These are phyloP conservation scores for Phaffomyces antillensis DNA, from an alignment of 805 yeast species.

Conservation along the genomic window DNA sequence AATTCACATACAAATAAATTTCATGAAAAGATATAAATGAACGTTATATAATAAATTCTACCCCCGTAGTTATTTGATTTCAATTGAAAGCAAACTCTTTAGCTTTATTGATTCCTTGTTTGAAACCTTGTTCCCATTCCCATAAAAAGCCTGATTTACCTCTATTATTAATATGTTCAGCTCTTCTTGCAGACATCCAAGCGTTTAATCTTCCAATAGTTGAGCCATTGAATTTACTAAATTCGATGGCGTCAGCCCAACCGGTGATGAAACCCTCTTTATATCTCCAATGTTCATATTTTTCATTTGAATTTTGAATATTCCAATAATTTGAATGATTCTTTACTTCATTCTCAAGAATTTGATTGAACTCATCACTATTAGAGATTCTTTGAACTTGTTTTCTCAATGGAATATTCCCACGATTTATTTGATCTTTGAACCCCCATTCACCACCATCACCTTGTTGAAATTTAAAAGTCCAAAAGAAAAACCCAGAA, in stretches of 20 bases:
- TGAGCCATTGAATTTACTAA: slow-evolving; percentile 63
- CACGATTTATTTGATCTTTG: slow-evolving; percentile 62
- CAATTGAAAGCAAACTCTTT: background rate
- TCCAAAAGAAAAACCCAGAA: slow-evolving; percentile 86
- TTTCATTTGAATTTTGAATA: slow-evolving; percentile 43
- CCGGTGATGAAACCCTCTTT: slow-evolving; percentile 72
- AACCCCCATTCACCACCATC: slow-evolving; percentile 98
- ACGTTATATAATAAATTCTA: background rate
- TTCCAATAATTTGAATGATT: slow-evolving; percentile 68
- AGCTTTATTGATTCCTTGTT: slow-evolving; percentile 41
- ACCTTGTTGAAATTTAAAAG: slow-evolving; percentile 78
- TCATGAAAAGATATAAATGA: background rate
- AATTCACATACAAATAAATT: slow-evolving; percentile 5
- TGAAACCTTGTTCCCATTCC: slow-evolving; percentile 90
- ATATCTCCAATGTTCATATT: slow-evolving; percentile 76
- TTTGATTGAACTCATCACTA: slow-evolving; percentile 34
- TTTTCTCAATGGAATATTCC: slow-evolving; percentile 39
- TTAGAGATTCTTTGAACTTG: slow-evolving; percentile 30
- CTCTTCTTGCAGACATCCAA: slow-evolving; percentile 56
- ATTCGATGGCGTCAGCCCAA: slow-evolving; percentile 65
- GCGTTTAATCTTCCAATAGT: slow-evolving; percentile 66
- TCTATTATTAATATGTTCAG: slow-evolving; percentile 49
- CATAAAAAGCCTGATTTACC: slow-evolving; percentile 58
- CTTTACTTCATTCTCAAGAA: slow-evolving; percentile 28
- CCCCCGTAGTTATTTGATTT: background rate